Percentiles rank a stretch among this genome's conserved stretches.
These are phyloP conservation scores for Hypericum perforatum DNA, from an alignment of 345 rosid genomes.

Conservation along the genomic window DNA sequence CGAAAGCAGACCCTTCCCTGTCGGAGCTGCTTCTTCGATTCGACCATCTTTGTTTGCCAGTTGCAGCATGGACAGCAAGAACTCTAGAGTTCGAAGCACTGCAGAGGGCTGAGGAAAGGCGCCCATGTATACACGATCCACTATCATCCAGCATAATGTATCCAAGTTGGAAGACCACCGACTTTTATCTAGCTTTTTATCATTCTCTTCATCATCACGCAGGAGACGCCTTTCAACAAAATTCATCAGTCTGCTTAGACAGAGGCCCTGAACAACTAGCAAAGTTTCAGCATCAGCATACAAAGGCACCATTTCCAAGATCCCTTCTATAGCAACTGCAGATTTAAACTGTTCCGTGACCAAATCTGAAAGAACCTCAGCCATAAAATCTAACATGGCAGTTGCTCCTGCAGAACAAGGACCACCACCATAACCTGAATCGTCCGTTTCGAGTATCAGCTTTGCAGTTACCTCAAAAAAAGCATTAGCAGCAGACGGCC, in stretches of 20 bases:
- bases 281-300: slow-evolving; percentile 85
- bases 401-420: slow-evolving; percentile 99
- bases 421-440: slow-evolving; percentile 96
- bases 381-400: slow-evolving; percentile 89
- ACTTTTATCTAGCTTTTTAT: slow-evolving; percentile 78
- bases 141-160: slow-evolving; percentile 91
- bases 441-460: slow-evolving; percentile 79
- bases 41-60: slow-evolving; percentile 95
- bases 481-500: slow-evolving; percentile 39
- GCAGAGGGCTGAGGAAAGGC: slow-evolving; percentile 82
- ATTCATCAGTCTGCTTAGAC: slow-evolving; percentile 87
- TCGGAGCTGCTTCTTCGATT: slow-evolving; percentile 82
- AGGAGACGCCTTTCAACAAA: slow-evolving; percentile 92
- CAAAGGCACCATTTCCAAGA: slow-evolving; percentile 82
- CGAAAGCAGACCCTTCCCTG: slow-evolving; percentile 83
- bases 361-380: slow-evolving; percentile 91
- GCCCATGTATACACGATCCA: slow-evolving; percentile 95
- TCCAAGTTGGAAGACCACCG: slow-evolving; percentile 93
- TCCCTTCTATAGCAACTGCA: slow-evolving; percentile 61
- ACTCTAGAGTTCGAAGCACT: slow-evolving; percentile 78
- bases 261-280: slow-evolving; percentile 88
- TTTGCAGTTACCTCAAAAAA: slow-evolving; percentile 52
- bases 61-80: slow-evolving; percentile 89
- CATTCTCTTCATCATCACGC: slow-evolving; percentile 98
- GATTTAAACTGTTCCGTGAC: slow-evolving; percentile 88